These are phyloP conservation scores for Coemansia sp. DNA, from an alignment of 371 early-diverging fungal genomes.

Conservation along the genomic window DNA sequence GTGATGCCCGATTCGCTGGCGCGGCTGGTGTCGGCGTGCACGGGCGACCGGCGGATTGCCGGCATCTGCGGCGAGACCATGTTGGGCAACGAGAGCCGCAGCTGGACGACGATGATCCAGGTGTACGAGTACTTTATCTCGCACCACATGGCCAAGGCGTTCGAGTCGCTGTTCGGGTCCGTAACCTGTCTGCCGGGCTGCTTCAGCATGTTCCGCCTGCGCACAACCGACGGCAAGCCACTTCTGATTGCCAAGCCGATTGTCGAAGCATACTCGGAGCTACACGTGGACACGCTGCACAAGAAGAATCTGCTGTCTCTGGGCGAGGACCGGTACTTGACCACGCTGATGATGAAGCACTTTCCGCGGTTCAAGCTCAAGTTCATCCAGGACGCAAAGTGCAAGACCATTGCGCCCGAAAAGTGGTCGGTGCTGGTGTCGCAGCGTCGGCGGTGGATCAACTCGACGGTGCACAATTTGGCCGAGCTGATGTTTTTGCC, in stretches of 20 bases:
- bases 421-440: slow-evolving; percentile 87
- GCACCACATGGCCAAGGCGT: slow-evolving; percentile 90
- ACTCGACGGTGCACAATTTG: slow-evolving; percentile 97
- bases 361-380: slow-evolving; percentile 94
- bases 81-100: slow-evolving; percentile 70
- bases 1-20: slow-evolving; percentile 74
- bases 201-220: slow-evolving; percentile 94
- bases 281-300: slow-evolving; percentile 94
- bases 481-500: slow-evolving; percentile 89
- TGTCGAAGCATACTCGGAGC: slow-evolving; percentile 90
- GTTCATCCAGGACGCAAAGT: slow-evolving; percentile 93
- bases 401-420: slow-evolving; percentile 93
- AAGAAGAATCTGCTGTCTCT: slow-evolving; percentile 97
- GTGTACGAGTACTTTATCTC: slow-evolving; percentile 96
- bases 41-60: slow-evolving; percentile 73
- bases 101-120: slow-evolving; percentile 92
- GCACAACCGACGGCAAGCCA: slow-evolving; percentile 84
- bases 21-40: slow-evolving; percentile 72
- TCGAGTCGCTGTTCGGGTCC: slow-evolving; percentile 92
- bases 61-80: slow-evolving; percentile 86
- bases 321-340: slow-evolving; percentile 99
- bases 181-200: slow-evolving; percentile 97
- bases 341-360: slow-evolving; percentile 96
- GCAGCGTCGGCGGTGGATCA: slow-evolving; percentile 98
- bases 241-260: slow-evolving; percentile 88